These are phyloP conservation scores for Pontederia paniculata DNA, from an alignment of 176 grass and related monocot genomes.

Conservation along the genomic window DNA sequence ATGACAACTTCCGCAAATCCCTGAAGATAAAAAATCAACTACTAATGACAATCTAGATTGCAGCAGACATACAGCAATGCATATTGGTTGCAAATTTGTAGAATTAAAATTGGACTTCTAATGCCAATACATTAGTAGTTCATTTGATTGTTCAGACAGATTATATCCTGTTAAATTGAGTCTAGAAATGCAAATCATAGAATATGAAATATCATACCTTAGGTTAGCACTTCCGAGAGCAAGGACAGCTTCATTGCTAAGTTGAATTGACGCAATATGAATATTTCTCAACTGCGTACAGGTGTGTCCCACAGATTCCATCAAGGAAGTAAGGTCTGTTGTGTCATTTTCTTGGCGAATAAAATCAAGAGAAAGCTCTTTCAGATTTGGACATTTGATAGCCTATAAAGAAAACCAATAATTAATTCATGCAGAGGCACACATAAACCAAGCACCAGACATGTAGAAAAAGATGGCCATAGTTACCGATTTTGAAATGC, in stretches of 20 bases:
- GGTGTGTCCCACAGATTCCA: conserved; percentile 53
- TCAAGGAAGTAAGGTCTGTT: conserved; percentile 58
- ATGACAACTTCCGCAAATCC: conserved; percentile 51
- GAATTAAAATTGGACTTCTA: too few species aligned
- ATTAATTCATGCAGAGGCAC: background rate
- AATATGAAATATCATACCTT: conserved; percentile 31
- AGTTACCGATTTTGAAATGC: conserved; percentile 64
- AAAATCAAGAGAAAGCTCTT: conserved; percentile 57
- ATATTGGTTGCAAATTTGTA: too few species aligned
- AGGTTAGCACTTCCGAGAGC: conserved; percentile 57
- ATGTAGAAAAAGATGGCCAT: background rate
- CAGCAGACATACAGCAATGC: too few species aligned
- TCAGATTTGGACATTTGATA: conserved; percentile 80
- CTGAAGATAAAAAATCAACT: conserved; percentile 24
- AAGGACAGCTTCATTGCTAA: conserved; percentile 71
- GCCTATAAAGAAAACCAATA: conserved; percentile 34
- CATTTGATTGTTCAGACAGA: background rate
- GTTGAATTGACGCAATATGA: conserved; percentile 50
- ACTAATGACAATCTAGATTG: too few species aligned
- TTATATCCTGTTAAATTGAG: background rate
- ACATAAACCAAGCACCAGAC: background rate
- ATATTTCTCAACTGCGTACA: conserved; percentile 58
- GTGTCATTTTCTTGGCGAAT: conserved; percentile 53
- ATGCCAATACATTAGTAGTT: too few species aligned
- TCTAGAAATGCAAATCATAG: background rate